Evolutionary conservation across 1,284 basidiomycete species (phyloP).

Genomic region (Marasmius tenuissimus): DNA sequence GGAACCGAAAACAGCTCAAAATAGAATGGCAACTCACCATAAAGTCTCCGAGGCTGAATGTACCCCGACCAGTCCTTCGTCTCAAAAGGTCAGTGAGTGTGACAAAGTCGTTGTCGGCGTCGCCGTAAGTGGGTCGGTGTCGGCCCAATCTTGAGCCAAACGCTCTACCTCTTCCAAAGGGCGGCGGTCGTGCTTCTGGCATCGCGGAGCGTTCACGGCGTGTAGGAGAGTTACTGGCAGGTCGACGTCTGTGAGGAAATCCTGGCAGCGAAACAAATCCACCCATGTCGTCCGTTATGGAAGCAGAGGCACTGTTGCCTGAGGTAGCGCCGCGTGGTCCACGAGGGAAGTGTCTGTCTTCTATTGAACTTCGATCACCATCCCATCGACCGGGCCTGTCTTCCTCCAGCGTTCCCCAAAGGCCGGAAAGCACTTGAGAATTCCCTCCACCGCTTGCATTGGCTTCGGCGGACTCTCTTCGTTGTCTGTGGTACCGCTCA

Average conservation of each 20-base stretch:
- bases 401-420: constrained; percentile 9
- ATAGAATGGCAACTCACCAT: constrained; percentile 42
- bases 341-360: background rate
- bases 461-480: background rate
- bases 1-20: background rate
- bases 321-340: background rate
- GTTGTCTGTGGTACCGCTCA: constrained; percentile 16
- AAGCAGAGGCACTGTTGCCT: background rate
- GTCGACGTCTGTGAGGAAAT: background rate
- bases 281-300: background rate
- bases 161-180: constrained; percentile 1
- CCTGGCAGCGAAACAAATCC: background rate
- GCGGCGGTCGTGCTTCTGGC: constrained; percentile 2
- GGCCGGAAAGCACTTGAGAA: background rate
- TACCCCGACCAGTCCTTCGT: constrained; percentile 22
- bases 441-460: background rate
- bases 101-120: constrained; percentile 3
- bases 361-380: background rate
- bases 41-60: constrained; percentile 52
- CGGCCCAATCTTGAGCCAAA: constrained; percentile 1
- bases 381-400: background rate
- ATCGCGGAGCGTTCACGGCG: constrained; percentile 1
- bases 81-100: constrained; percentile 5
- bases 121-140: background rate
- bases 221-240: background rate